These are phyloP conservation scores for Hibiscus mutabilis DNA, from an alignment of 345 rosid genomes.

Conservation along the genomic window DNA sequence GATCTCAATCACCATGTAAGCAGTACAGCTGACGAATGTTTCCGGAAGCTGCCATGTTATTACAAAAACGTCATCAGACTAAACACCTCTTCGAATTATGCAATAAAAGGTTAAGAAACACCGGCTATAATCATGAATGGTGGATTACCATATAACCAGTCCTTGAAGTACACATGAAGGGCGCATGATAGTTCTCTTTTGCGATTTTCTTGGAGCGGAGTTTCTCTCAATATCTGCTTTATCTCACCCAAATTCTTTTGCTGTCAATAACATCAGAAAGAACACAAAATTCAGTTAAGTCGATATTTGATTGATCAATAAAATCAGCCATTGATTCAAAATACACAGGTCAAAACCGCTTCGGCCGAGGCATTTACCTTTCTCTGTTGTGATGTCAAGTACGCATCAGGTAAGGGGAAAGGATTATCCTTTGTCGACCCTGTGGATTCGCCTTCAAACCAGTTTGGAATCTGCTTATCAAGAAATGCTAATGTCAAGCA, in stretches of 20 bases:
- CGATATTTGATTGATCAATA: background rate
- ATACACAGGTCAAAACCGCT: background rate
- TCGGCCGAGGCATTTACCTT: constrained; percentile 39
- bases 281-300: constrained; percentile 7
- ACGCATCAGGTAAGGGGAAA: constrained; percentile 71
- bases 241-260: constrained; percentile 70
- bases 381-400: constrained; percentile 67
- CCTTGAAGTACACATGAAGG: constrained; percentile 86
- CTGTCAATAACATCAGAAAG: constrained; percentile 27
- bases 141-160: constrained; percentile 89
- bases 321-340: constrained; percentile 20
- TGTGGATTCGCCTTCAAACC: constrained; percentile 64
- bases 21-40: constrained; percentile 97
- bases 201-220: constrained; percentile 76
- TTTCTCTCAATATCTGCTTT: constrained; percentile 62
- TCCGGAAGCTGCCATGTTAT: constrained; percentile 68
- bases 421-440: constrained; percentile 85
- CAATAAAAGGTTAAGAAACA: background rate
- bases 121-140: background rate
- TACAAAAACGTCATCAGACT: background rate
- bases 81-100: constrained; percentile 8
- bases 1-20: constrained; percentile 72
- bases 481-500: background rate
- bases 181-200: constrained; percentile 84
- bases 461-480: constrained; percentile 73